Conservation (phyloP, 805 yeast species). For the Candida ulmi region DNA sequence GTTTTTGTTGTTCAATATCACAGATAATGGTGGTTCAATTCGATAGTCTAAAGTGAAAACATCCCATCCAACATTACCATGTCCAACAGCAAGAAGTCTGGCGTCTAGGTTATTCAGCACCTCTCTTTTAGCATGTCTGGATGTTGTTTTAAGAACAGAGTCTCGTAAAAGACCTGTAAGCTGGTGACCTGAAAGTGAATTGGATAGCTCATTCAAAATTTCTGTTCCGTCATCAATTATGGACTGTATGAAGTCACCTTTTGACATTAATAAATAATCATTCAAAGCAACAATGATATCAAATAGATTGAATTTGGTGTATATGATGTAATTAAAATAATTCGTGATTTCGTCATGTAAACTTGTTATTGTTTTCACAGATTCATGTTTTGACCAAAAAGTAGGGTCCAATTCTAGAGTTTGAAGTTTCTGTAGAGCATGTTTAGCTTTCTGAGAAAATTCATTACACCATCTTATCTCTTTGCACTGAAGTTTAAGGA, state of each 20-base stretch:
- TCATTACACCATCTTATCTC: slow-evolving; percentile 61
- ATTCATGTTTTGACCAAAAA: slow-evolving; percentile 4
- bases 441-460: slow-evolving; percentile 26
- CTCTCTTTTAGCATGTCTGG: slow-evolving; percentile 33
- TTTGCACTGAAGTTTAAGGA: slow-evolving; percentile 57
- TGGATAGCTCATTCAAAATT: slow-evolving; percentile 55
- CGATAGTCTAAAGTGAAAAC: slow-evolving; percentile 82
- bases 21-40: slow-evolving; percentile 44
- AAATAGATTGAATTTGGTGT: slow-evolving; percentile 41
- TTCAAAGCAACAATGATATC: slow-evolving; percentile 59
- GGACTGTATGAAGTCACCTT: slow-evolving; percentile 76
- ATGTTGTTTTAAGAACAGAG: slow-evolving; percentile 52
- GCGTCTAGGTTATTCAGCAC: slow-evolving; percentile 68
- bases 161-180: slow-evolving; percentile 60
- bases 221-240: slow-evolving; percentile 50
- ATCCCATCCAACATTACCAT: slow-evolving; percentile 84
- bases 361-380: slow-evolving; percentile 23
- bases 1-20: slow-evolving; percentile 46
- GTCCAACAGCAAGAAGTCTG: slow-evolving; percentile 66
- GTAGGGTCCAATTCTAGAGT: slow-evolving; percentile 1
- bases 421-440: neutral
- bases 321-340: slow-evolving; percentile 44
- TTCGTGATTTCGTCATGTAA: slow-evolving; percentile 50
- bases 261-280: slow-evolving; percentile 61
- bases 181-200: slow-evolving; percentile 56